Evolutionary conservation across 352 stramenopile genomes (phyloP).

Genomic region (Globisporangium abappressorium): DNA sequence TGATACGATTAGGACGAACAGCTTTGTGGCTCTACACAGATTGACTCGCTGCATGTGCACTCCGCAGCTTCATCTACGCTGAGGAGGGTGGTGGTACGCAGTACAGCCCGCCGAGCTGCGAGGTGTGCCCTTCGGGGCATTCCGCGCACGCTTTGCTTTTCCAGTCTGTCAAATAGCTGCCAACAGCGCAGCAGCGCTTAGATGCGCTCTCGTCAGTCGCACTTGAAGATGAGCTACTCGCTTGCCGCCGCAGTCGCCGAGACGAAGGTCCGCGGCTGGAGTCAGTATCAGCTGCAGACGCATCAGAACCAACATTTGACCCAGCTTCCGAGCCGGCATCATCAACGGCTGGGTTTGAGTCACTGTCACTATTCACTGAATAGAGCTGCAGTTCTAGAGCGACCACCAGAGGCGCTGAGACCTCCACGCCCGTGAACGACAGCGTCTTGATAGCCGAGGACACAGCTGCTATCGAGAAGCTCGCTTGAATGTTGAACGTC

Average conservation of each 20-base stretch:
- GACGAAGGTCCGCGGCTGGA: neutral
- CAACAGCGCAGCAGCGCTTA: neutral
- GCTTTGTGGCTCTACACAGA: too few relatives aligned
- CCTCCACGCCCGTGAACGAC: neutral
- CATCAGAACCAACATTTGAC: neutral
- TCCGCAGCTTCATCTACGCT: neutral
- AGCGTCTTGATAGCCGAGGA: conserved; percentile 1
- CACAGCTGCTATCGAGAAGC: neutral
- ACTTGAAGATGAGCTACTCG: neutral
- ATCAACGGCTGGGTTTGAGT: neutral
- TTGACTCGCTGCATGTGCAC: too few relatives aligned
- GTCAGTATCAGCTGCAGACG: neutral
- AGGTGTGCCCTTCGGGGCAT: neutral
- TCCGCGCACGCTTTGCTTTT: neutral
- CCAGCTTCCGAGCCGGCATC: neutral
- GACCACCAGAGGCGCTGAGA: neutral
- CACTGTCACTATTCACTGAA: neutral
- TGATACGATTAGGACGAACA: neutral
- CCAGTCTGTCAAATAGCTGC: neutral
- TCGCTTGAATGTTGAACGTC: neutral
- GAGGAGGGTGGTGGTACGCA: neutral
- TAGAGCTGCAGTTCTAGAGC: neutral
- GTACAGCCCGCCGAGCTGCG: conserved; percentile 3
- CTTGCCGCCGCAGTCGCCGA: conserved; percentile 1
- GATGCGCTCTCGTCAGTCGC: neutral